Conservation (phyloP, 169 alveolate species). For the Plasmodium gonderi region DNA sequence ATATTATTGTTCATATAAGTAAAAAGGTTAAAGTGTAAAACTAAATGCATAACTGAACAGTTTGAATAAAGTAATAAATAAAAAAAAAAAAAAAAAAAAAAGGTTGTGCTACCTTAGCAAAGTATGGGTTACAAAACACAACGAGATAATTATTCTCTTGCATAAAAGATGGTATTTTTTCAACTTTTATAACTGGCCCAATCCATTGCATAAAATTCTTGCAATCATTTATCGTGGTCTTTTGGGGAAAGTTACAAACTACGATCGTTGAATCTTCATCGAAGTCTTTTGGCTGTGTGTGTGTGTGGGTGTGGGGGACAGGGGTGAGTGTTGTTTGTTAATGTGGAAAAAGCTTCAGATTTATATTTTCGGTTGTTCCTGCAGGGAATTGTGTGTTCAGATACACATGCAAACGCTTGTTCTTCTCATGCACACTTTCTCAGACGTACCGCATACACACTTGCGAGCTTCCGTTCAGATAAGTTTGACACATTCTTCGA, state of each 20-base stretch:
- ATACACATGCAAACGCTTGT: not conserved
- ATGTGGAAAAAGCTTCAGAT: not conserved
- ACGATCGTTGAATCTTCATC: slow-evolving; percentile 84
- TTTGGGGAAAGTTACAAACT: slow-evolving; percentile 79
- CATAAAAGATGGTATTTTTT: slow-evolving; percentile 62
- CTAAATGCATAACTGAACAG: not conserved
- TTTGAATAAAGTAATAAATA: not conserved
- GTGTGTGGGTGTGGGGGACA: not conserved
- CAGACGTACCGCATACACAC: slow-evolving; percentile 43
- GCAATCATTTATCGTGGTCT: slow-evolving; percentile 77
- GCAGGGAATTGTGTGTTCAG: not conserved
- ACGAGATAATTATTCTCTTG: slow-evolving; percentile 76
- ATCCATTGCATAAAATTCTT: slow-evolving; percentile 83
- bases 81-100: not conserved
- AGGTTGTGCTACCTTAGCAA: slow-evolving; percentile 76
- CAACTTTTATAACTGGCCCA: slow-evolving; percentile 83
- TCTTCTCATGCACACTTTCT: not conserved
- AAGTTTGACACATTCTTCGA: slow-evolving; percentile 38
- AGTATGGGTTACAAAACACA: slow-evolving; percentile 79
- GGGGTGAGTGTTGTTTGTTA: not conserved
- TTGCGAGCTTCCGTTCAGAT: slow-evolving; percentile 51
- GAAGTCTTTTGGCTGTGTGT: slow-evolving; percentile 76
- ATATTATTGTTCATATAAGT: too few species aligned
- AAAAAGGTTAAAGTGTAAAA: too few species aligned
- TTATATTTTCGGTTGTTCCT: not conserved